Conservation (phyloP, 805 yeast genomes). For the Candida quercuum region DNA sequence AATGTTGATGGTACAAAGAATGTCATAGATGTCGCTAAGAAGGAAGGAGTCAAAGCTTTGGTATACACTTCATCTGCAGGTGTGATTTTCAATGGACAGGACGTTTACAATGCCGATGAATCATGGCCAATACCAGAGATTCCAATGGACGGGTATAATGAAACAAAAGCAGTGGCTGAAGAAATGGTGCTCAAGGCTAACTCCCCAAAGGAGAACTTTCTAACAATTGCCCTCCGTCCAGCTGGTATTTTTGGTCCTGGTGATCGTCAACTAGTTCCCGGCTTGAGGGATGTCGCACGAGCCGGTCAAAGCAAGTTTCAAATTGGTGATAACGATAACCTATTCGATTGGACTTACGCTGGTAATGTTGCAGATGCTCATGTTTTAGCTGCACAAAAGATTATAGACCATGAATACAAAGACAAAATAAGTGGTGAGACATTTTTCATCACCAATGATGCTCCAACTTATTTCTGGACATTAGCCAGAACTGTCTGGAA, state of each 20-base stretch:
- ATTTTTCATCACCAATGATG: slow-evolving; percentile 88
- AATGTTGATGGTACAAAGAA: slow-evolving; percentile 86
- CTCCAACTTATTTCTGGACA: slow-evolving; percentile 96
- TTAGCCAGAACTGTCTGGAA: slow-evolving; percentile 96
- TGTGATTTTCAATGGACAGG: slow-evolving; percentile 93
- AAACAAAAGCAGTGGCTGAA: slow-evolving; percentile 92
- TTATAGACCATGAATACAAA: slow-evolving; percentile 43
- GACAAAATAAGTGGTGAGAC: slow-evolving; percentile 70
- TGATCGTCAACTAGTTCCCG: slow-evolving; percentile 94
- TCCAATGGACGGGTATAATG: slow-evolving; percentile 96
- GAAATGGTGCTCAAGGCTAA: slow-evolving; percentile 72
- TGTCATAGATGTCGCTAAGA: slow-evolving; percentile 58
- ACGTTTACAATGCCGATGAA: slow-evolving; percentile 88
- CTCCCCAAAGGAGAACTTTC: slow-evolving; percentile 45
- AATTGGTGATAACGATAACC: slow-evolving; percentile 87
- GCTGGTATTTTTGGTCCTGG: slow-evolving; percentile 99
- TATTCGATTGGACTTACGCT: slow-evolving; percentile 97
- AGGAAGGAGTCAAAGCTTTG: slow-evolving; percentile 48
- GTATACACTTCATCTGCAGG: slow-evolving; percentile 98
- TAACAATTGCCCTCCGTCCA: slow-evolving; percentile 87
- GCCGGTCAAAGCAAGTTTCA: slow-evolving; percentile 89
- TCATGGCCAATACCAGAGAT: slow-evolving; percentile 85
- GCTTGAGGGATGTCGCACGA: slow-evolving; percentile 74
- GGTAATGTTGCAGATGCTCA: slow-evolving; percentile 98
- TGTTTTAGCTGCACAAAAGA: slow-evolving; percentile 80